Evolutionary conservation across 2,329 filamentous ascomycete genomes (phyloP), one percentile per base, ranked within the genome.

Genomic region (Botrytis aclada): DNA sequence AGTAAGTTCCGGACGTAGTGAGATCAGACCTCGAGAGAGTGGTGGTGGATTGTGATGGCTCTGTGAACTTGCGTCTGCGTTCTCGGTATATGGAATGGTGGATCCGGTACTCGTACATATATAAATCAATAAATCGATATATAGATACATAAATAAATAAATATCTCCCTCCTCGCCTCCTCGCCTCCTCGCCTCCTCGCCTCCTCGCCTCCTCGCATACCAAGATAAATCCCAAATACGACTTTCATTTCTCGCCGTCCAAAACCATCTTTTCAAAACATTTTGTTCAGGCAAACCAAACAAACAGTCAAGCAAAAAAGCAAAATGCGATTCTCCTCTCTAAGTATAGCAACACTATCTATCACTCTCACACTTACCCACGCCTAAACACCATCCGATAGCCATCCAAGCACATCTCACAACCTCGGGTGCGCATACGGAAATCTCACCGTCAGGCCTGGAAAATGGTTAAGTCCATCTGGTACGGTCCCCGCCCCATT

Each of bases 171-270:
- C 6, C 47, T 54, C 2, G 12, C 12, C n/a, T n/a, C n/a, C n/a
- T n/a, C n/a, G n/a, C n/a, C n/a, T n/a, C n/a, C n/a, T n/a, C n/a
- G n/a, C n/a, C n/a, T n/a, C n/a, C n/a, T n/a, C n/a, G n/a, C n/a
- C n/a, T n/a, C n/a, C n/a, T n/a, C n/a, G n/a, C 25, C 25, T 54
- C 6, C 47, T 54, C 2, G 12, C 12, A 0, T 16, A n/a, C 5
- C 2, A 14, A 54, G 25, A 6, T 7, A n/a, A 12, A 54, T n/a
- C 3, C 3, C n/a, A n/a, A n/a, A n/a, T 54, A n/a, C 12, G 2
- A 54, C 3, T n/a, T n/a, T 2, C 25, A 2, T 51, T n/a, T 4
- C 5, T 6, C n/a, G 0, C 25, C 5, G 4, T 7, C 43, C 7
- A 1, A 45, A 4, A 45, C 10, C 10, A 16, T 3, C 4, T 7